Conservation (phyloP, 1,284 basidiomycete genomes). For the Coriolopsis trogii region DNA sequence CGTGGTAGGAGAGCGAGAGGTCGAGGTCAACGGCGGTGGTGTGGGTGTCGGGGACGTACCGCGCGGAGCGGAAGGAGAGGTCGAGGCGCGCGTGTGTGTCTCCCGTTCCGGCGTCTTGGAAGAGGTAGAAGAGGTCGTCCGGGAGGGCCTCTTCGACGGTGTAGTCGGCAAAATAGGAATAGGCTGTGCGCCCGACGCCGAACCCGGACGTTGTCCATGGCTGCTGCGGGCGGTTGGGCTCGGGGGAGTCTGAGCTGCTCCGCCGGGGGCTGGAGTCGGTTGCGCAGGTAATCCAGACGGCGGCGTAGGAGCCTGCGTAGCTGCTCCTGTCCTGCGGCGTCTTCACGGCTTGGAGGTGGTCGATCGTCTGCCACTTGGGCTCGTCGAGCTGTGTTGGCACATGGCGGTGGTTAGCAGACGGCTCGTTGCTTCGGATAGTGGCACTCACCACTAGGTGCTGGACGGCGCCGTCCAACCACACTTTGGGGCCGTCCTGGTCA, state of each 20-base stretch:
- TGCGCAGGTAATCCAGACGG: neutral
- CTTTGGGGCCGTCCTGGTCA: neutral
- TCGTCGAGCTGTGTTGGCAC: neutral
- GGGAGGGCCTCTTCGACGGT: neutral
- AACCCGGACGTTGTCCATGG: too few species aligned
- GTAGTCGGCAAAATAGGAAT: too few species aligned
- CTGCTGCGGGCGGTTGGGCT: too few species aligned
- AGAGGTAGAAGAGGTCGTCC: neutral
- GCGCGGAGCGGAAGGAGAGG: neutral
- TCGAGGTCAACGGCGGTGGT: neutral
- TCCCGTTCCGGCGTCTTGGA: neutral
- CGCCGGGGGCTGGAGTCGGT: neutral
- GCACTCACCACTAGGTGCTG: neutral
- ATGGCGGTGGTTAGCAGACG: neutral
- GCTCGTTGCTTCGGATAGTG: neutral
- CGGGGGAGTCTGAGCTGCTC: too few species aligned
- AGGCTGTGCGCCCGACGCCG: too few species aligned
- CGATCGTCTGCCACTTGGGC: slow-evolving; percentile 1
- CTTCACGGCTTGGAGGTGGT: neutral
- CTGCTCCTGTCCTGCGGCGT: too few species aligned
- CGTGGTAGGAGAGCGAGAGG: neutral
- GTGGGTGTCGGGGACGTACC: neutral
- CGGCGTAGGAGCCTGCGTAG: neutral
- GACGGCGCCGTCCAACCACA: neutral
- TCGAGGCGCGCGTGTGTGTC: neutral